Evolutionary conservation across 768 basidiomycete genomes (phyloP).

Genomic region (Mycena vitilis): DNA sequence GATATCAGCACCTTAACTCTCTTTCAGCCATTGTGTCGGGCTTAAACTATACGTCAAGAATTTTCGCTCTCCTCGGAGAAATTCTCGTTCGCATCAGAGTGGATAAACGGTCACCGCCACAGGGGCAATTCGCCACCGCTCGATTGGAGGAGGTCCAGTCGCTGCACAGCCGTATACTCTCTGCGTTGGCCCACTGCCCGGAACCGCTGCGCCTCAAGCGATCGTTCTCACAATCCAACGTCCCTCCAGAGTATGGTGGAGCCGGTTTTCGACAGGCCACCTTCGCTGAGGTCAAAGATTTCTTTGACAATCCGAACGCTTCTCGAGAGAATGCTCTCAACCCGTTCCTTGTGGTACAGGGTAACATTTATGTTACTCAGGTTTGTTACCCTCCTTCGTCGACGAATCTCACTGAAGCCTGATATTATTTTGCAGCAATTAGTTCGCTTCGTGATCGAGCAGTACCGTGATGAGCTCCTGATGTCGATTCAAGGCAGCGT

Average conservation of each 20-base stretch:
- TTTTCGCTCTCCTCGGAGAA: conserved; percentile 88
- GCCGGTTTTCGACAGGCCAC: conserved; percentile 85
- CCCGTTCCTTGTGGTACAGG: conserved; percentile 92
- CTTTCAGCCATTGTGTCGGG: conserved; percentile 78
- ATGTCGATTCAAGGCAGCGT: conserved; percentile 72
- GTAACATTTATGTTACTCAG: conserved; percentile 93
- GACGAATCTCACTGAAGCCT: background rate
- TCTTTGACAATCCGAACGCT: conserved; percentile 92
- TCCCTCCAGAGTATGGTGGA: conserved; percentile 72
- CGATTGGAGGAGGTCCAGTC: conserved; percentile 87
- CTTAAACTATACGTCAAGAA: conserved; percentile 87
- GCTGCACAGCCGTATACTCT: conserved; percentile 80
- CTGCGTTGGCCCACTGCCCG: conserved; percentile 80
- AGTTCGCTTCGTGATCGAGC: conserved; percentile 91
- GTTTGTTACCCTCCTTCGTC: conserved; percentile 51
- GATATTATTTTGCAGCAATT: conserved; percentile 72
- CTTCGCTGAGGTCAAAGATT: conserved; percentile 89
- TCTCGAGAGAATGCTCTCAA: conserved; percentile 88
- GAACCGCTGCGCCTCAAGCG: conserved; percentile 79
- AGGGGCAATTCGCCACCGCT: conserved; percentile 87
- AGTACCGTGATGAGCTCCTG: conserved; percentile 89
- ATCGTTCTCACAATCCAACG: conserved; percentile 57
- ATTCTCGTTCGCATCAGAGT: conserved; percentile 89
- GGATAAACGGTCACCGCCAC: conserved; percentile 87
- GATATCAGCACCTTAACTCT: background rate